Evolutionary conservation across 2,329 filamentous ascomycete species (phyloP), one percentile per base, ranked within the genome.

Genomic region (Sordariomycetes sp.): DNA sequence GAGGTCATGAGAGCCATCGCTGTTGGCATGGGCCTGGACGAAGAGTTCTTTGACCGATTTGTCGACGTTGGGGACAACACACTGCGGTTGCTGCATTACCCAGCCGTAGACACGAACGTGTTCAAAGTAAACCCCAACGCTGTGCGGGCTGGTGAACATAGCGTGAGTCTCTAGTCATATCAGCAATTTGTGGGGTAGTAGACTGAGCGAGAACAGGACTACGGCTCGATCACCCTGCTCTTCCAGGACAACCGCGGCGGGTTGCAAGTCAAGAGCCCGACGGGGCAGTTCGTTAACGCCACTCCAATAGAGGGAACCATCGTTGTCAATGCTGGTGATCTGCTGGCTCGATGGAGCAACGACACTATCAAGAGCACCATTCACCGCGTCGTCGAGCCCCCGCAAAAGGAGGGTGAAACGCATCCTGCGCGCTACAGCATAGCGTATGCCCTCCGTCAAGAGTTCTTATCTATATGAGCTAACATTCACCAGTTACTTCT

Each of bases 281-380:
- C 73, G 26, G 85, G 84, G 3, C 75, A 70, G 0, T 94, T 88
- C 48, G 77, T 94, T 25, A 76, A 94, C 49, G 88, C 85, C 2
- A 86, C 75, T 6, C 87, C 88, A 0, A 90, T 94, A 39, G 67
- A 77, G 23, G 79, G 78, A 35, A 87, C 86, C 0, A 81, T 92
- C 26, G 85, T 95, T 9, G 74, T 94, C 43, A 95, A 95, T 49
- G 87, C 87, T 0, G 88, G 87, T 2, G 88, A 95, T 52, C 54
- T 95, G 45, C 64, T 95, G 32, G 81, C 85, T 2, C 69, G 87
- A 34, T 94, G 87, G 88, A 86, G 82, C 42, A 95, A 95, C 50
- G 30, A 32, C 20, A 9, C 17, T 9, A 14, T 32, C 30, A 12
- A 20, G 17, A 20, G 16, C 20, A 32, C 30, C 12, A 19, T 20